These are phyloP conservation scores for Trichoderma endophyticum DNA, from an alignment of 2,329 filamentous ascomycete genomes.

Conservation along the genomic window DNA sequence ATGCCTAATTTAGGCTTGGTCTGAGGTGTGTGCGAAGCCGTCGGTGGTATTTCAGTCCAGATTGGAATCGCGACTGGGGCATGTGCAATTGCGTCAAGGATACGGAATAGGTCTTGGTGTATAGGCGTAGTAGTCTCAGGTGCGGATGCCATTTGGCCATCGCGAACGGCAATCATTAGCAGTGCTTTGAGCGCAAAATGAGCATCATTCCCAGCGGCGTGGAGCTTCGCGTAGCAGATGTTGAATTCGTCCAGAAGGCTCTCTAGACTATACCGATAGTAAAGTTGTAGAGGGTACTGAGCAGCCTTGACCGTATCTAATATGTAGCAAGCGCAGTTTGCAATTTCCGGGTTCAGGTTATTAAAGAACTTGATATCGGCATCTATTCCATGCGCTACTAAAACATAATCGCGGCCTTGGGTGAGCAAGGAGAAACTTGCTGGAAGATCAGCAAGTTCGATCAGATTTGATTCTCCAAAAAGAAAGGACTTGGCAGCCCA, in stretches of 20 bases:
- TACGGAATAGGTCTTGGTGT: neutral
- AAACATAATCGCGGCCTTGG: constrained; percentile 19
- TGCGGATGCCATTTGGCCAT: neutral
- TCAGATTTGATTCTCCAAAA: constrained; percentile 19
- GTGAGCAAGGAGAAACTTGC: constrained; percentile 4
- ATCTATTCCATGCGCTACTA: constrained; percentile 20
- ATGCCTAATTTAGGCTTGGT: neutral
- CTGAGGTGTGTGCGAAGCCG: neutral
- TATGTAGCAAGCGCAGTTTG: constrained; percentile 18
- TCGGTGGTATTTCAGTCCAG: neutral
- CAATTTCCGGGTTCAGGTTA: constrained; percentile 15
- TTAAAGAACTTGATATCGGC: constrained; percentile 23
- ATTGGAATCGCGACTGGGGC: neutral
- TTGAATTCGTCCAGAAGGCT: constrained; percentile 24
- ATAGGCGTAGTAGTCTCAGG: neutral
- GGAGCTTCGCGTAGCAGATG: constrained; percentile 19
- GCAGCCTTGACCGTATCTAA: constrained; percentile 30
- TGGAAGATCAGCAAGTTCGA: constrained; percentile 2
- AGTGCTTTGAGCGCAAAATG: constrained; percentile 26
- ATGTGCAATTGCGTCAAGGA: neutral
- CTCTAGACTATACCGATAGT: constrained; percentile 26
- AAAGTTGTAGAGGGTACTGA: constrained; percentile 26
- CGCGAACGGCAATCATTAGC: constrained; percentile 22
- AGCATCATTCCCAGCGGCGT: constrained; percentile 28
- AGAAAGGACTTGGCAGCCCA: constrained; percentile 16